Conservation (phyloP, 768 basidiomycete species). For the Leccinum barrowsii region DNA sequence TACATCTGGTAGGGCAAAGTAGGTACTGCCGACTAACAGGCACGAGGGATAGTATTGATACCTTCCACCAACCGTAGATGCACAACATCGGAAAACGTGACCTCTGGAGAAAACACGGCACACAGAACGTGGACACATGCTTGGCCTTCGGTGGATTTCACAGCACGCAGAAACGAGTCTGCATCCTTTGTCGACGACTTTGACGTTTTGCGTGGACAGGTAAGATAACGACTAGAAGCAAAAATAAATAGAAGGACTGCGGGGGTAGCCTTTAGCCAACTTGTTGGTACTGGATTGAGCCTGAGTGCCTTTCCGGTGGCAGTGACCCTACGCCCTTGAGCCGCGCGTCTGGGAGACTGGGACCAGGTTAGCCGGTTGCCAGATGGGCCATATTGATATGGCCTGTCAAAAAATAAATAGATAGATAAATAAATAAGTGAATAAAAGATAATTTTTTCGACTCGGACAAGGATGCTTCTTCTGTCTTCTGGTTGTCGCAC, state of each 20-base stretch:
- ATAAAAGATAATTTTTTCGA: too few relatives aligned
- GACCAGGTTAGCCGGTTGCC: too few relatives aligned
- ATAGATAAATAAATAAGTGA: too few relatives aligned
- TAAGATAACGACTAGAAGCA: neutral
- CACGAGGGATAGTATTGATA: slow-evolving; percentile 64
- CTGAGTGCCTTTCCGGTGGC: too few relatives aligned
- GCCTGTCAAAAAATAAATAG: too few relatives aligned
- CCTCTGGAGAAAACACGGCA: slow-evolving; percentile 81
- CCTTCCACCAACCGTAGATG: slow-evolving; percentile 83
- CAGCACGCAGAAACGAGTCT: slow-evolving; percentile 68
- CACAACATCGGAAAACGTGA: slow-evolving; percentile 74
- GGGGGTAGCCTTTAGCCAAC: too few relatives aligned
- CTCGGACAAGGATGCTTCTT: slow-evolving; percentile 64
- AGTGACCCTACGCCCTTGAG: too few relatives aligned
- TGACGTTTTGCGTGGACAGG: slow-evolving; percentile 48
- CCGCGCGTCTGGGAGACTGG: too few relatives aligned
- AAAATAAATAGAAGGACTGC: too few relatives aligned
- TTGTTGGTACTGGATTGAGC: too few relatives aligned
- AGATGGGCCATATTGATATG: too few relatives aligned
- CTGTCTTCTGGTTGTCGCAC: slow-evolving; percentile 77
- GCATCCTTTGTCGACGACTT: slow-evolving; percentile 43
- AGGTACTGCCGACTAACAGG: slow-evolving; percentile 74
- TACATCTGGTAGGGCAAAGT: neutral
- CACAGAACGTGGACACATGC: slow-evolving; percentile 92
- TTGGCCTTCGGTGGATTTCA: slow-evolving; percentile 90